Conservation (phyloP, 2,329 filamentous ascomycete genomes). For the Trichoderma semiorbis region DNA sequence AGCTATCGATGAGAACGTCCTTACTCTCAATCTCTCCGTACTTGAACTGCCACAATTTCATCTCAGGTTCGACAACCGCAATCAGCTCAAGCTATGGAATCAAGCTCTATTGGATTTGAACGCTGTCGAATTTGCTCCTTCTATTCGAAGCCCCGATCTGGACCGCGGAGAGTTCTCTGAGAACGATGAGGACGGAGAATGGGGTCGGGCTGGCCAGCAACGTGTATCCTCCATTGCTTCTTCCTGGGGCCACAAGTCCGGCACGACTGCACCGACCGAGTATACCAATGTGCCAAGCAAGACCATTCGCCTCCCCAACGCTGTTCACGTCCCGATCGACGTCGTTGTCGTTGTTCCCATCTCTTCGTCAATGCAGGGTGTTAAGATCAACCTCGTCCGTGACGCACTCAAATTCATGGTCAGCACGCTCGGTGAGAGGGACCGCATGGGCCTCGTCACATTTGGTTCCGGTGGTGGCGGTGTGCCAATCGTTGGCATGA, state of each 20-base stretch:
- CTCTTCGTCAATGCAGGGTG: slow-evolving; percentile 97
- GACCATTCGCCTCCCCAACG: slow-evolving; percentile 40
- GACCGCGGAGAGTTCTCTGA: slow-evolving; percentile 76
- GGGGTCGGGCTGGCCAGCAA: slow-evolving; percentile 62
- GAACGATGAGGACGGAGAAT: slow-evolving; percentile 78
- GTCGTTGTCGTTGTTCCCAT: slow-evolving; percentile 96
- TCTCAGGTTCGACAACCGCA: slow-evolving; percentile 78
- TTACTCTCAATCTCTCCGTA: slow-evolving; percentile 89
- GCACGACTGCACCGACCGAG: slow-evolving; percentile 84
- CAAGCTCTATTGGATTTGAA: slow-evolving; percentile 83
- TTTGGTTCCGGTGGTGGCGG: slow-evolving; percentile 94
- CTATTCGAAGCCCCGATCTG: slow-evolving; percentile 68
- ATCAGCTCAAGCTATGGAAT: slow-evolving; percentile 86
- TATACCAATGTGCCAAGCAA: slow-evolving; percentile 70
- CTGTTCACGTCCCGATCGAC: slow-evolving; percentile 86
- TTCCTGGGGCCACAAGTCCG: slow-evolving; percentile 77
- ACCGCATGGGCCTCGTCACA: slow-evolving; percentile 95
- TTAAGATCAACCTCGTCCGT: slow-evolving; percentile 92
- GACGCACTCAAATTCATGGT: slow-evolving; percentile 93
- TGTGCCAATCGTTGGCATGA: slow-evolving; percentile 96
- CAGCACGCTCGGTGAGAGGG: slow-evolving; percentile 80
- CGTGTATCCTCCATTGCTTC: slow-evolving; percentile 81
- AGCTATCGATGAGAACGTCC: slow-evolving; percentile 70
- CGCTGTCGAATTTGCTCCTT: slow-evolving; percentile 57
- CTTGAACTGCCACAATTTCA: slow-evolving; percentile 91